Base-by-base conservation (phyloP, 371 early-diverging fungal genomes). In the Catenaria anguillulae region DNA sequence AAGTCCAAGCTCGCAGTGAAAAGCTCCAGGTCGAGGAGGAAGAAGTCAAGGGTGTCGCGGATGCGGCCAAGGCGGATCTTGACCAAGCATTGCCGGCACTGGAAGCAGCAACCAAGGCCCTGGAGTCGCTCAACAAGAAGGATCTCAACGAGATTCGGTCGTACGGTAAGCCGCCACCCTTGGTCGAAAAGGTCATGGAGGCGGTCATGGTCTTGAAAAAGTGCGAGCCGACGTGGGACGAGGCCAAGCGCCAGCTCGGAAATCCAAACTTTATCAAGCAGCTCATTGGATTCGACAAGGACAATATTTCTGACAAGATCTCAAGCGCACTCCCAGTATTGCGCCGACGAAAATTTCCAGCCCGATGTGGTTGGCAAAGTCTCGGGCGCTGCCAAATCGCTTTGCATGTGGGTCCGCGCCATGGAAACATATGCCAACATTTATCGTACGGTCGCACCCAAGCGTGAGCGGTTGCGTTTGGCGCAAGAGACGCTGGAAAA, bases 171-270 rank as follows among this genome's bases (percentile, higher is more conserved):
- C 78, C 78, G 19, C 80, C 79, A 1, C 75, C 75, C 17, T 65
- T 79, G 4, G 78, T 80, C 4, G 79, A 79, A 60, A 80, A 79
- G 62, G 79, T 79, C 50, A 73, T 80, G 74, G 81, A 80, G 61
- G 81, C 74, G 10, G 79, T 80, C 36, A 80, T 80, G 81, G 73
- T 79, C 0, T 63, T 80, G 54, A 77, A 75, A 54, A 80, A 80
- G 60, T 69, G 70, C 50, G 80, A 80, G 65, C 79, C 80, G 13
- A 80, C 80, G 13, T 80, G 80, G 80, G 80, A 80, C 50, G 80
- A 80, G 61, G 80, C 80, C 12, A 80, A 79, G 65, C 61, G 77
- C 24, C 80, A 80, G 63, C 70, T 80, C n/a, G 80, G 77, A 54
- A 78, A 77, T 55, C 78, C 78, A 10, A 73, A 78, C 66, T 80